phyloP scores from a whole-genome alignment of 2,329 filamentous ascomycete genomes.

The Pseudohalonectria lignicola region DNA sequence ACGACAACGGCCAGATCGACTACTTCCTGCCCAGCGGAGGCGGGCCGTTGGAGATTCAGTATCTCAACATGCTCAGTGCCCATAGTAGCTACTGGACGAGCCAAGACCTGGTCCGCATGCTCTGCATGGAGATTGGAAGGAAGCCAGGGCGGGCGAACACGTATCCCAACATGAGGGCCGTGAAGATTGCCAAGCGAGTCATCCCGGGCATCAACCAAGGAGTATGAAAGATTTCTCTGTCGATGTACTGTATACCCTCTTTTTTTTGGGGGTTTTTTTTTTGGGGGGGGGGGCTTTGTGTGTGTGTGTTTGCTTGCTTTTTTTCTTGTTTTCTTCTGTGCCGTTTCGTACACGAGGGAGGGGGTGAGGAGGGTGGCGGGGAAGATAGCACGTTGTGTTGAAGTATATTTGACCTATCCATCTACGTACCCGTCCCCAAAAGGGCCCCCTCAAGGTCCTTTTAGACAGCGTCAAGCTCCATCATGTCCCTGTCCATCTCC shows the following conservation, averaged over 20 bases:
- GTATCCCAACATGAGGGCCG: constrained; percentile 45
- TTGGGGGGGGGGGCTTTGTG: too few species aligned
- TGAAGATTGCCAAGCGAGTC: constrained; percentile 36
- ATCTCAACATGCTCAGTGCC: constrained; percentile 91
- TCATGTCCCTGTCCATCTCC: constrained; percentile 23
- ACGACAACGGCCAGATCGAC: constrained; percentile 95
- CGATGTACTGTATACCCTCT: not conserved
- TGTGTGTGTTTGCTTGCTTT: too few species aligned
- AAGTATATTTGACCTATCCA: too few species aligned
- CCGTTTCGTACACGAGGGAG: too few species aligned
- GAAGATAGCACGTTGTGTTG: too few species aligned
- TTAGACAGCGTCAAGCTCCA: constrained; percentile 15
- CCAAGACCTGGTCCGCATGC: constrained; percentile 77
- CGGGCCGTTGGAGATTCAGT: constrained; percentile 87
- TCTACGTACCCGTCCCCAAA: too few species aligned
- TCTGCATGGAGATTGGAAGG: constrained; percentile 80
- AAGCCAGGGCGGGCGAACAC: constrained; percentile 53
- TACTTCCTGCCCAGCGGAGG: constrained; percentile 76
- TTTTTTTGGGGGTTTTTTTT: not conserved
- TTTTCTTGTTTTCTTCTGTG: too few species aligned
- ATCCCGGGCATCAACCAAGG: constrained; percentile 2
- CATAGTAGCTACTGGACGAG: constrained; percentile 92
- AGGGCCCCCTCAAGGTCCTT: too few species aligned
- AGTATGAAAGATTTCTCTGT: too few species aligned
- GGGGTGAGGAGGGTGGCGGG: too few species aligned